Conservation (phyloP, 345 rosid species). For the Firmiana major region DNA sequence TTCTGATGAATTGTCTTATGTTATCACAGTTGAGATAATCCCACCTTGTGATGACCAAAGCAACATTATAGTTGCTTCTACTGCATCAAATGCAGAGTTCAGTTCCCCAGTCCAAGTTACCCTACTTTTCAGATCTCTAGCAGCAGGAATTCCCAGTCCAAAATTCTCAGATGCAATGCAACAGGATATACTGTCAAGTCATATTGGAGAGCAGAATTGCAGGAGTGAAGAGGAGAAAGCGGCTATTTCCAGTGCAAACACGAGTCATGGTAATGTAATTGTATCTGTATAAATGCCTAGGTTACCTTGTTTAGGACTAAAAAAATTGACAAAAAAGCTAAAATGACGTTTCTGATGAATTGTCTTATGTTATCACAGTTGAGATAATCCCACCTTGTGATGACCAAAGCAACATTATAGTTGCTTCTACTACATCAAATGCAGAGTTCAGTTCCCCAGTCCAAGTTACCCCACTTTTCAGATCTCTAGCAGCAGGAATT, state of each 20-base stretch:
- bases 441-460: conserved; percentile 74
- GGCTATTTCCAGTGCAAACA: conserved; percentile 31
- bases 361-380: conserved; percentile 25
- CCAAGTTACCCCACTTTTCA: conserved; percentile 90
- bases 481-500: conserved; percentile 93
- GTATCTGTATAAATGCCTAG: background rate
- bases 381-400: conserved; percentile 38
- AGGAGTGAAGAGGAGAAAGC: conserved; percentile 35
- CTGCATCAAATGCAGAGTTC: conserved; percentile 48
- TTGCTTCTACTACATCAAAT: conserved; percentile 44
- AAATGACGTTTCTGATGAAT: conserved; percentile 10
- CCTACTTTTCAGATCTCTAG: conserved; percentile 92
- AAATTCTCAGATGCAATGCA: conserved; percentile 53
- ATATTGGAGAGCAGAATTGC: conserved; percentile 23
- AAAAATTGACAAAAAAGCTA: background rate
- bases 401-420: conserved; percentile 33
- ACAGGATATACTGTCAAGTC: conserved; percentile 26
- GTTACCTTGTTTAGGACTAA: conserved; percentile 2
- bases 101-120: conserved; percentile 85
- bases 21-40: conserved; percentile 35
- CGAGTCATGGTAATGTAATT: conserved; percentile 42
- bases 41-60: conserved; percentile 38
- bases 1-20: conserved; percentile 19
- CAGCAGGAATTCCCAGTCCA: conserved; percentile 97
- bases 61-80: conserved; percentile 42